Conservation (phyloP, 768 basidiomycete genomes). For the Rhizopogon sp. region DNA sequence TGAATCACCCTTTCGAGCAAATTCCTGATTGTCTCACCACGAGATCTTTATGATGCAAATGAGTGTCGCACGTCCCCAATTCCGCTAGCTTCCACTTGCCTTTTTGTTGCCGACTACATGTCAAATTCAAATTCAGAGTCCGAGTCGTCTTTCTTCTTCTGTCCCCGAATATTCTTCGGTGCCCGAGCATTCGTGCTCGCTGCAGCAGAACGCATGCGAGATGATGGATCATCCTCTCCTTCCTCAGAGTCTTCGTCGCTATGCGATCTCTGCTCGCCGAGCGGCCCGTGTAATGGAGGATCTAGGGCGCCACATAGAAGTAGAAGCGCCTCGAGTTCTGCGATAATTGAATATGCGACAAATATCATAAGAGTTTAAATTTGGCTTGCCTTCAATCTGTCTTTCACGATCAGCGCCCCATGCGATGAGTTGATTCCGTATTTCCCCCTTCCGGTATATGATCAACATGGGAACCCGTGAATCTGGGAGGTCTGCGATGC, state of each 20-base stretch:
- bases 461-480: conserved; percentile 87
- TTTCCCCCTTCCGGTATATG: conserved; percentile 89
- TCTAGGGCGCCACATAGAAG: conserved; percentile 64
- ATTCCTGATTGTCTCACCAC: no score
- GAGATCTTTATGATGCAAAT: no score
- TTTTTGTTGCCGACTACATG: conserved; percentile 33
- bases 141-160: conserved; percentile 54
- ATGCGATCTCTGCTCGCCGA: conserved; percentile 21
- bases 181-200: conserved; percentile 50
- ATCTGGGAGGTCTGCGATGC: conserved; percentile 95
- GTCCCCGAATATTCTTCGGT: conserved; percentile 51
- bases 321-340: conserved; percentile 70
- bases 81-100: no score
- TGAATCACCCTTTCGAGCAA: no score
- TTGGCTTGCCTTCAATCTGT: conserved; percentile 61
- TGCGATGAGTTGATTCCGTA: conserved; percentile 77
- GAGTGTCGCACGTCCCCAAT: no score
- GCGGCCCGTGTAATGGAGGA: conserved; percentile 41
- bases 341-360: conserved; percentile 1
- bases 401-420: conserved; percentile 82
- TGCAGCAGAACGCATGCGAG: conserved; percentile 51
- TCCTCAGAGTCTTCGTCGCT: conserved; percentile 39
- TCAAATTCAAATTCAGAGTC: conserved; percentile 81
- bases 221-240: conserved; percentile 41
- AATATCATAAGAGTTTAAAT: background rate